Conservation (phyloP, 75 land plant genomes). For the Cunninghamia lanceolata region DNA sequence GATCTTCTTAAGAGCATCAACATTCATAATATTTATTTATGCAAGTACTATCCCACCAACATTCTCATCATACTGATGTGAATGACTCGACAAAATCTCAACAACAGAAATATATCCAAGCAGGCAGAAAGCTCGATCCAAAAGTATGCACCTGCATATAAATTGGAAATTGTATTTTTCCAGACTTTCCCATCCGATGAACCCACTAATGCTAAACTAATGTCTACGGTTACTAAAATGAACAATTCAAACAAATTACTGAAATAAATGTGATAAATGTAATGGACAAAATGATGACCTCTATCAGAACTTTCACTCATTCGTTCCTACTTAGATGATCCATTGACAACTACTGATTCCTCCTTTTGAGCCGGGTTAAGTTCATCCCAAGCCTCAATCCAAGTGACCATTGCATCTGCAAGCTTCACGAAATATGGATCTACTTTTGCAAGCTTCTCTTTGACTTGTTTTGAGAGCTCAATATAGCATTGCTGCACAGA, state of each 20-base stretch:
- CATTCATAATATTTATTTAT: neutral
- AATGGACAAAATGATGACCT: neutral
- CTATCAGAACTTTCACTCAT: neutral
- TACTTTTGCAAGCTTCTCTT: constrained; percentile 49
- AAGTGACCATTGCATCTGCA: constrained; percentile 87
- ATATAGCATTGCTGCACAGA: constrained; percentile 85
- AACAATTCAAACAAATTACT: neutral
- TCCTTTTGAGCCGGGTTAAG: constrained; percentile 34
- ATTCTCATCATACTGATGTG: neutral
- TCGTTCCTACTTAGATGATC: constrained; percentile 9
- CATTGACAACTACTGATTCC: neutral
- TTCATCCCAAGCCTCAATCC: constrained; percentile 94
- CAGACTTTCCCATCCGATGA: neutral
- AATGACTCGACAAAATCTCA: neutral
- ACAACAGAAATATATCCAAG: neutral
- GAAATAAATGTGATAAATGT: neutral
- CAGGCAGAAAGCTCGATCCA: neutral
- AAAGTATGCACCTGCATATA: neutral
- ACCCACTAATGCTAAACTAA: neutral
- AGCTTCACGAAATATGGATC: constrained; percentile 81
- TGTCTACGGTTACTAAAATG: neutral
- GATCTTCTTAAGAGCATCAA: neutral
- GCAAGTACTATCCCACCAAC: neutral
- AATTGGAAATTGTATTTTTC: neutral
- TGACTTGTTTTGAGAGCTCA: constrained; percentile 70